phyloP scores from a whole-genome alignment of 2,329 filamentous ascomycete genomes.

The Fusarium sp. region DNA sequence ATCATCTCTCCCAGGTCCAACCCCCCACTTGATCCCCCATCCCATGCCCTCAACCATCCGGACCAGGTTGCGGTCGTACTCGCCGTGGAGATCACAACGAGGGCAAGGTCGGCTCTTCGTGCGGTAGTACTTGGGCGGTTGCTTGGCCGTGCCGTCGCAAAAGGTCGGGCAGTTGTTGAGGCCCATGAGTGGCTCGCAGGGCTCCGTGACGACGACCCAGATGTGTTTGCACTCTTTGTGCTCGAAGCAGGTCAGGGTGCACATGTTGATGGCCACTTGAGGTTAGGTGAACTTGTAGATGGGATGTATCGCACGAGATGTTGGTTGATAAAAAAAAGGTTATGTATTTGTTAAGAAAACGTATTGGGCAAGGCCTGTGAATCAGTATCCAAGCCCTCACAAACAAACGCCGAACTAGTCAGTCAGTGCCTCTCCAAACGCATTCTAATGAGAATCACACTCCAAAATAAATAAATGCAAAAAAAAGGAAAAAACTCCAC shows the following conservation, averaged over 20 bases:
- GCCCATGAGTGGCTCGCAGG: slow-evolving; percentile 59
- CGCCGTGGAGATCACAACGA: slow-evolving; percentile 50
- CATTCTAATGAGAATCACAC: background rate
- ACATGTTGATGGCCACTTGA: slow-evolving; percentile 51
- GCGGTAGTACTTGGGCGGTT: slow-evolving; percentile 47
- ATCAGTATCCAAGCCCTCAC: slow-evolving; percentile 4
- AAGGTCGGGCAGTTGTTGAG: slow-evolving; percentile 59
- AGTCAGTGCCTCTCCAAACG: slow-evolving; percentile 2
- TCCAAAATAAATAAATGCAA: slow-evolving; percentile 19
- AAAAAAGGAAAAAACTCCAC: slow-evolving; percentile 14
- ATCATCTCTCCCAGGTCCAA: slow-evolving; percentile 52
- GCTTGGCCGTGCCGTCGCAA: slow-evolving; percentile 50
- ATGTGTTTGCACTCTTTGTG: slow-evolving; percentile 60
- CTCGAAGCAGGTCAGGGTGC: slow-evolving; percentile 56
- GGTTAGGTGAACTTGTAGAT: background rate
- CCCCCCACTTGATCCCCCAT: slow-evolving; percentile 57
- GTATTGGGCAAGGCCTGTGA: slow-evolving; percentile 15
- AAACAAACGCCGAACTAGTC: slow-evolving; percentile 3
- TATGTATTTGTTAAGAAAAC: background rate
- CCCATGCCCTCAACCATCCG: slow-evolving; percentile 56
- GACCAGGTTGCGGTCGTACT: slow-evolving; percentile 58
- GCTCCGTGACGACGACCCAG: slow-evolving; percentile 58
- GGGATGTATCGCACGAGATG: background rate
- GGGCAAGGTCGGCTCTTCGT: slow-evolving; percentile 53
- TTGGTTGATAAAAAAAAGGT: background rate